Percentiles rank a stretch among this genome's conserved stretches.
These are phyloP conservation scores for Logfia minima DNA, from an alignment of 129 eudicot genomes.

Conservation along the genomic window DNA sequence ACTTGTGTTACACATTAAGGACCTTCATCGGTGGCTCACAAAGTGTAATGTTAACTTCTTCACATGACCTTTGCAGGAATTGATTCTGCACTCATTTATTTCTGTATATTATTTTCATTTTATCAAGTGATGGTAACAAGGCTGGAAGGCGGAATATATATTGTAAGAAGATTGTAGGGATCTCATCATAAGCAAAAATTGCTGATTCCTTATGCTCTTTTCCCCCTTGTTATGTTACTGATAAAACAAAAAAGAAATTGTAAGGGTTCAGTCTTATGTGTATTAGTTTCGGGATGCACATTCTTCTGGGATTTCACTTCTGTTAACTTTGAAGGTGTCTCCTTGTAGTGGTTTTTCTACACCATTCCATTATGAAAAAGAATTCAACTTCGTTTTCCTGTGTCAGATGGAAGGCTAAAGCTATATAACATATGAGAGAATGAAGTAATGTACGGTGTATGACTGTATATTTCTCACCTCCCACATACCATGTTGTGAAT, in stretches of 20 bases:
- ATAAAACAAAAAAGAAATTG: neutral
- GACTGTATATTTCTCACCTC: no score
- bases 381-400: no score
- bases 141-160: neutral
- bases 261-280: neutral
- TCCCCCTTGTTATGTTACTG: neutral
- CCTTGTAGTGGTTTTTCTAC: no score
- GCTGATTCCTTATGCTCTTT: constrained; percentile 12
- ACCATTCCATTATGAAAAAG: no score
- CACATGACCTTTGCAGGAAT: neutral
- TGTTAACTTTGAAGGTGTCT: neutral
- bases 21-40: constrained; percentile 14
- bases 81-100: neutral
- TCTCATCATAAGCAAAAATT: constrained; percentile 16
- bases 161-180: constrained; percentile 26
- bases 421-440: no score
- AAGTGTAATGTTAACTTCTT: constrained; percentile 2
- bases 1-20: constrained; percentile 7
- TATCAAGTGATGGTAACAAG: no score
- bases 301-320: constrained; percentile 1
- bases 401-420: no score
- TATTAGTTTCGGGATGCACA: constrained; percentile 11
- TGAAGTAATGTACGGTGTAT: no score
- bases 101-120: constrained; percentile 44
- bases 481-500: no score